Evolutionary conservation across 768 basidiomycete species (phyloP).

Genomic region (Ramaria rubella): DNA sequence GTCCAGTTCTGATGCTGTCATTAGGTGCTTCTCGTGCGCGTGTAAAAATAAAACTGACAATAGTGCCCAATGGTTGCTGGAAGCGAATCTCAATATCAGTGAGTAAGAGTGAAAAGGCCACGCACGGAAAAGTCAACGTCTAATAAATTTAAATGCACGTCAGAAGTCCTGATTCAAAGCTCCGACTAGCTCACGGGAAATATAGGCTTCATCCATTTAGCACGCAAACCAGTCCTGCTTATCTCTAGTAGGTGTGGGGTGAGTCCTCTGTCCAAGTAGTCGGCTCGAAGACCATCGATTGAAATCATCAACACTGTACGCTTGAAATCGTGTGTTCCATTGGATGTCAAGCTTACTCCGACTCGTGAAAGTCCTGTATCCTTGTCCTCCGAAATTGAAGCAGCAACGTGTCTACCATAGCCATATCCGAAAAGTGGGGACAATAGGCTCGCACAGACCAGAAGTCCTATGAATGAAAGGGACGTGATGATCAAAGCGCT

Average conservation of each 20-base stretch:
- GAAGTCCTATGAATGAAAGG: background rate
- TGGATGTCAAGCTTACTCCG: constrained; percentile 40
- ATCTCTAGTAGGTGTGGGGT: constrained; percentile 80
- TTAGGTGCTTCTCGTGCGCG: background rate
- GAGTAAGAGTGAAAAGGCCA: constrained; percentile 13
- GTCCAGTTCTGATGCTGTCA: constrained; percentile 61
- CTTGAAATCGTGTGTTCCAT: constrained; percentile 79
- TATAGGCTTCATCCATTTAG: constrained; percentile 80
- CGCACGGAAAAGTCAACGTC: constrained; percentile 89
- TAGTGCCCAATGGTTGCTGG: constrained; percentile 83
- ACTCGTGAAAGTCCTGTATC: background rate
- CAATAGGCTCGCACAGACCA: background rate
- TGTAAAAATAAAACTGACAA: constrained; percentile 42
- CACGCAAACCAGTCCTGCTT: constrained; percentile 76
- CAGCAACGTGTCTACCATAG: background rate
- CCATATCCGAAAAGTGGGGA: background rate
- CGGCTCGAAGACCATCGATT: constrained; percentile 84
- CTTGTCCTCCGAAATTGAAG: background rate
- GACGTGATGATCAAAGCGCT: background rate
- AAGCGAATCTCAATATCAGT: constrained; percentile 8
- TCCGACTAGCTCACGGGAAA: constrained; percentile 59
- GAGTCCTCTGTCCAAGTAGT: constrained; percentile 79
- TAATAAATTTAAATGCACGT: constrained; percentile 21
- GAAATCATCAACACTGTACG: constrained; percentile 79
- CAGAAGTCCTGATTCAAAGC: background rate